Conservation (phyloP, 2,329 filamentous ascomycete species). For the Apiospora rasikravindrae region DNA sequence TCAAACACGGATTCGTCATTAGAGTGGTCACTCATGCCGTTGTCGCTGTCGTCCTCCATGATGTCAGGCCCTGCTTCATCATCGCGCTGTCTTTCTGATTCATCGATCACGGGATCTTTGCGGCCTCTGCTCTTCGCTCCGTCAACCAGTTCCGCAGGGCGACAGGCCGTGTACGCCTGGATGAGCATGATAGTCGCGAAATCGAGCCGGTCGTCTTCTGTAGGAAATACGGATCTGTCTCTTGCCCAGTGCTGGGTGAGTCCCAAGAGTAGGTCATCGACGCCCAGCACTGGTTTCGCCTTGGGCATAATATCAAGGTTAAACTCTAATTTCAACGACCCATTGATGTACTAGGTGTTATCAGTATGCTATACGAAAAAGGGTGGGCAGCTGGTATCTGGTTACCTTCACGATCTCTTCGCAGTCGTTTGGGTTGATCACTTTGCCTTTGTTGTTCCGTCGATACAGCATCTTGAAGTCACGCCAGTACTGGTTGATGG, state of each 20-base stretch:
- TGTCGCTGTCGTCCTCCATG: background rate
- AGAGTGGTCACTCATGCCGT: background rate
- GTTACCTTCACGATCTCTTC: constrained; percentile 6
- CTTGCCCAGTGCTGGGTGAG: background rate
- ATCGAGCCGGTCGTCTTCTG: constrained; percentile 1
- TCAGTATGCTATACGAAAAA: background rate
- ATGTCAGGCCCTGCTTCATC: background rate
- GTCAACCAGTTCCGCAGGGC: constrained; percentile 2
- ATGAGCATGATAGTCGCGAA: constrained; percentile 1
- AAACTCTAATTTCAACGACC: background rate
- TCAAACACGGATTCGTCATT: background rate
- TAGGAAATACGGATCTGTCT: constrained; percentile 7
- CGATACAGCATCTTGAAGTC: constrained; percentile 14
- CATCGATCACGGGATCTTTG: background rate
- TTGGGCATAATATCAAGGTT: constrained; percentile 3
- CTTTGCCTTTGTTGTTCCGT: background rate
- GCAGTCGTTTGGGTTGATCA: constrained; percentile 5
- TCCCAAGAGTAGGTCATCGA: constrained; percentile 2
- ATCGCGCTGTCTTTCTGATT: background rate
- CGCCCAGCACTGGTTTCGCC: background rate
- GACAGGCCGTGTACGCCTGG: background rate
- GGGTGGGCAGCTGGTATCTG: background rate
- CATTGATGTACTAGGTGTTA: background rate
- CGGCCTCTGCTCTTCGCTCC: background rate
- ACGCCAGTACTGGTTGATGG: constrained; percentile 10